phyloP scores from a whole-genome alignment of 148 eudicot species.

The Camellia granthamiana region DNA sequence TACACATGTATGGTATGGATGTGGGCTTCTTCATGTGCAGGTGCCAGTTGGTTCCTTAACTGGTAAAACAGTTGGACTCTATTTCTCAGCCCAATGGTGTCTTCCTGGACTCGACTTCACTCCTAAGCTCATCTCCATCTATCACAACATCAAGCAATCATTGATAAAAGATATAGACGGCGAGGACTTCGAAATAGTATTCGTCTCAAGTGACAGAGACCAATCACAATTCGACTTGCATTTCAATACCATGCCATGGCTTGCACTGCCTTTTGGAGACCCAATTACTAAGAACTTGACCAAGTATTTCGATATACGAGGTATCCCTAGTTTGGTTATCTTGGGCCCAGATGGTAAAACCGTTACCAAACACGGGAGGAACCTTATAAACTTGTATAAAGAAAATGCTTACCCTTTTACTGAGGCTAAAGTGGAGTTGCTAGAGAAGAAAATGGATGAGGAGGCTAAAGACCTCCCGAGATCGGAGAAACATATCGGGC shows the following conservation, averaged over 20 bases:
- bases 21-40: slow-evolving; percentile 19
- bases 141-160: slow-evolving; percentile 49
- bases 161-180: slow-evolving; percentile 8
- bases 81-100: slow-evolving; percentile 77
- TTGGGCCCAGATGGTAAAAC: slow-evolving; percentile 68
- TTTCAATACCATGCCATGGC: slow-evolving; percentile 65
- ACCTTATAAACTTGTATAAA: slow-evolving; percentile 55
- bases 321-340: slow-evolving; percentile 57
- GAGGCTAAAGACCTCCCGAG: slow-evolving; percentile 49
- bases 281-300: slow-evolving; percentile 36
- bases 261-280: slow-evolving; percentile 58
- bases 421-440: slow-evolving; percentile 32
- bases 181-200: slow-evolving; percentile 58
- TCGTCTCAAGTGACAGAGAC: slow-evolving; percentile 51
- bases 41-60: slow-evolving; percentile 42
- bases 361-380: slow-evolving; percentile 55
- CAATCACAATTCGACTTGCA: slow-evolving; percentile 37
- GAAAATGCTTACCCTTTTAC: slow-evolving; percentile 76
- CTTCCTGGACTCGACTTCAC: slow-evolving; percentile 57
- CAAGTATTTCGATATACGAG: slow-evolving; percentile 55
- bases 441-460: slow-evolving; percentile 58
- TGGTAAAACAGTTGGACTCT: slow-evolving; percentile 70
- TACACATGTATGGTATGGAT: too few relatives aligned
- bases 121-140: slow-evolving; percentile 52
- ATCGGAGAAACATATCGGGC: slow-evolving; percentile 43